A percentile compares a stretch with the other conserved stretches of the same genome.
Evolutionary conservation across 345 rosid species (phyloP).

Genomic region (Eucalyptus marginata): DNA sequence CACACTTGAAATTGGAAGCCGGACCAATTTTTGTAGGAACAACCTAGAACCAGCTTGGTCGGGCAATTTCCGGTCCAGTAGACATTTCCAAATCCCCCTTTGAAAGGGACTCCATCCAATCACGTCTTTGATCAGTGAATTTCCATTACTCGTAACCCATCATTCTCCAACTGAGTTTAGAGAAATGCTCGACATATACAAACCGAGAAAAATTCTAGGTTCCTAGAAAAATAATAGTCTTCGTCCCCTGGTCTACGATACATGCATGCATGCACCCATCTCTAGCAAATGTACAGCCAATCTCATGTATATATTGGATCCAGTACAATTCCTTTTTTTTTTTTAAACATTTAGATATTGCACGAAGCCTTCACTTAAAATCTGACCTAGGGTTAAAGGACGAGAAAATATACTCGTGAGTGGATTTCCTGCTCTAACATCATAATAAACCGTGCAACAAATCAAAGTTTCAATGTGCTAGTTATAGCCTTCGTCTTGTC

Average conservation of each 20-base stretch:
- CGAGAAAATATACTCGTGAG: neutral
- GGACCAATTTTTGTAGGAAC: no score
- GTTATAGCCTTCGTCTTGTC: neutral
- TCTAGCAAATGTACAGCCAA: neutral
- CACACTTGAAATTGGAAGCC: fast-evolving
- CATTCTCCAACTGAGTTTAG: neutral
- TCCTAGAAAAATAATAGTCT: neutral
- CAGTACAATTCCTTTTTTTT: neutral
- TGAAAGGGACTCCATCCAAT: neutral
- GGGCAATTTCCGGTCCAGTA: no score
- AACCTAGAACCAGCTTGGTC: no score
- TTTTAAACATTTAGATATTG: neutral
- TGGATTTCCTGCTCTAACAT: neutral
- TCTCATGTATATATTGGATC: neutral
- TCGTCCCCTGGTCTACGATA: neutral
- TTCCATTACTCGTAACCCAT: neutral
- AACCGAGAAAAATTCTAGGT: neutral
- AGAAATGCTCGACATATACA: neutral
- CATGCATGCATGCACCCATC: neutral
- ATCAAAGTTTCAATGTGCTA: neutral
- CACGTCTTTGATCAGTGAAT: neutral
- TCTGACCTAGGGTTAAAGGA: neutral
- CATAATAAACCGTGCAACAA: neutral
- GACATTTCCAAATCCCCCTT: neutral
- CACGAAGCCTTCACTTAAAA: neutral